Evolutionary conservation across 164 flowering plant species (phyloP).

Genomic region (Amborella trichopoda): DNA sequence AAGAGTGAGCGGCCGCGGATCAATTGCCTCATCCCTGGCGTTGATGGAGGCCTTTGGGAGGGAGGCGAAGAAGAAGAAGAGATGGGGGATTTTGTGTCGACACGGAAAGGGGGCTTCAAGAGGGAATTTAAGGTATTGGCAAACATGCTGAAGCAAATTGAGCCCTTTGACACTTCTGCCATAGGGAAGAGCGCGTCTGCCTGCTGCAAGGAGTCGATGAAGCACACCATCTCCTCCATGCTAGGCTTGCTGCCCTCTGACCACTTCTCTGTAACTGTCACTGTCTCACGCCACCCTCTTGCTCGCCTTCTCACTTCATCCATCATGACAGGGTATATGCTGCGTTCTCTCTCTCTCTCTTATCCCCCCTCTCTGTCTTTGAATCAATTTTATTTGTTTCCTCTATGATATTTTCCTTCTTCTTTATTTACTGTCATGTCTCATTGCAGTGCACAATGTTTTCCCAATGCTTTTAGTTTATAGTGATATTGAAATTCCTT

Average conservation of each 20-base stretch:
- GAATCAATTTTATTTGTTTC: too few species aligned
- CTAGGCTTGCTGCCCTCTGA: conserved; percentile 81
- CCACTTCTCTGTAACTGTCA: conserved; percentile 56
- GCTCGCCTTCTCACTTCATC: conserved; percentile 59
- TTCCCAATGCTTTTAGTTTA: too few species aligned
- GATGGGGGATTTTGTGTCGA: conserved; percentile 62
- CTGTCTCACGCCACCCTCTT: conserved; percentile 48
- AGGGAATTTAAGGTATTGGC: conserved; percentile 70
- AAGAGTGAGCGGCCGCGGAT: too few species aligned
- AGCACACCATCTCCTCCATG: conserved; percentile 77
- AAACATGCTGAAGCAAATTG: conserved; percentile 51
- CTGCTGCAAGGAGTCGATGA: conserved; percentile 81
- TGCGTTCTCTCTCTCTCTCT: too few species aligned
- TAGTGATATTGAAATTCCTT: too few species aligned
- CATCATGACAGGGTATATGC: conserved; percentile 76
- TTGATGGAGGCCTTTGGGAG: conserved; percentile 31
- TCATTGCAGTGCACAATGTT: too few species aligned
- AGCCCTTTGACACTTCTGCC: conserved; percentile 58
- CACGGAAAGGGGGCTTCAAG: conserved; percentile 38
- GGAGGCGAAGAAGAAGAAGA: conserved; percentile 19
- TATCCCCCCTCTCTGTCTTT: too few species aligned
- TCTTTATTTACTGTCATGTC: too few species aligned
- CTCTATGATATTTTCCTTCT: too few species aligned
- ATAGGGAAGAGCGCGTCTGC: conserved; percentile 67
- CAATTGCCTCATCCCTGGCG: conserved; percentile 44